Evolutionary conservation across 2,329 filamentous ascomycete species (phyloP).

Genomic region (Aspergillus tanneri): DNA sequence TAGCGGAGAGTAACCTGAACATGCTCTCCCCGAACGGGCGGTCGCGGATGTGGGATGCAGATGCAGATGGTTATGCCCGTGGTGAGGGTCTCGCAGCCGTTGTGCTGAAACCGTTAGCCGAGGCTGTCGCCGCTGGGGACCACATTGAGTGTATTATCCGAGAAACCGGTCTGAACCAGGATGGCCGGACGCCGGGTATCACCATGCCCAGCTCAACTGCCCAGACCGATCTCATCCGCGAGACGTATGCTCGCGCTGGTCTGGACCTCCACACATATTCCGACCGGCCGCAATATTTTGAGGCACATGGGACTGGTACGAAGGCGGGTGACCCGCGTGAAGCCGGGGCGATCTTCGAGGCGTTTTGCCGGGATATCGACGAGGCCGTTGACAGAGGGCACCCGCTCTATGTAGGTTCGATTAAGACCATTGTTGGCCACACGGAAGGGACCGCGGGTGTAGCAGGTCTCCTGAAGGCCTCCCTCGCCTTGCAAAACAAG

Average conservation of each 20-base stretch:
- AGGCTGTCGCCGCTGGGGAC: conserved; percentile 51
- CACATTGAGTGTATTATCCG: conserved; percentile 44
- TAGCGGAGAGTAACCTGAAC: conserved; percentile 35
- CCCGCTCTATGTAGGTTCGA: conserved; percentile 29
- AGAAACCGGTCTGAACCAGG: conserved; percentile 36
- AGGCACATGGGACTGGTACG: conserved; percentile 49
- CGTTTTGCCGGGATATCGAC: conserved; percentile 17
- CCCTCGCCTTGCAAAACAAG: conserved; percentile 42
- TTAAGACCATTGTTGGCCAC: conserved; percentile 38
- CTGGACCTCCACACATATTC: conserved; percentile 30
- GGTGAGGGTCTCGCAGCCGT: conserved; percentile 55
- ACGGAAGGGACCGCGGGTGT: conserved; percentile 36
- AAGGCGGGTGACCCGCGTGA: conserved; percentile 34
- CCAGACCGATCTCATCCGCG: conserved; percentile 42
- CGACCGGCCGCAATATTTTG: conserved; percentile 44
- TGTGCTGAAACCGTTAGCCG: conserved; percentile 51
- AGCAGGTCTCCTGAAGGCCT: conserved; percentile 34
- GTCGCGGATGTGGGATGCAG: conserved; percentile 50
- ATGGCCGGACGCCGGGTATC: conserved; percentile 37
- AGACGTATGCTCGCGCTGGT: conserved; percentile 41
- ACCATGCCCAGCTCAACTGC: conserved; percentile 38
- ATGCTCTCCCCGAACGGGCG: conserved; percentile 54
- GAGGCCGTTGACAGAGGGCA: conserved; percentile 7
- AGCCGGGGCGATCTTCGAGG: conserved; percentile 25
- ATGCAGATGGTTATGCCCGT: conserved; percentile 52